These are phyloP conservation scores for Kentomonas sorsogonicus DNA, from an alignment of 208 protist species.

Conservation along the genomic window DNA sequence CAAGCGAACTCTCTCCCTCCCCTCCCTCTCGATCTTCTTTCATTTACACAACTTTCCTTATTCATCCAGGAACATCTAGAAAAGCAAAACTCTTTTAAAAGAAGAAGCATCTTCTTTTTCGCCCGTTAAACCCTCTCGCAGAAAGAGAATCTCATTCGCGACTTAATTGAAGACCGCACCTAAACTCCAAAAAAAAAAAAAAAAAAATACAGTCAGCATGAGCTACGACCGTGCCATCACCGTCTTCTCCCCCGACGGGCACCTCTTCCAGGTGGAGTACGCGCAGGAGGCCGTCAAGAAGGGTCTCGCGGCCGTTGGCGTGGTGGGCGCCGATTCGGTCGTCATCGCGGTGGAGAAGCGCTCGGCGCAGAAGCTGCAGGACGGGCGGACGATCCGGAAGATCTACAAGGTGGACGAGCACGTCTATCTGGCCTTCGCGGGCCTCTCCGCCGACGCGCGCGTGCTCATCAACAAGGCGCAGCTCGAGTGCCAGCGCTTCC, in stretches of 20 bases:
- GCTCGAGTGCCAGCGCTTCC: conserved; percentile 98
- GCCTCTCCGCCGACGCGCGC: conserved; percentile 98
- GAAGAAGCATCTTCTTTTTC: conserved; percentile 5
- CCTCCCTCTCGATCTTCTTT: conserved; percentile 15
- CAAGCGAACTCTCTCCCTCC: neutral
- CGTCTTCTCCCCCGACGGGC: conserved; percentile 99
- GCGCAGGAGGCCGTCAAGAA: conserved; percentile 99
- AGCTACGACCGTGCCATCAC: conserved; percentile 99
- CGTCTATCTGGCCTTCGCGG: conserved; percentile 97
- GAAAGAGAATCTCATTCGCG: too few relatives aligned
- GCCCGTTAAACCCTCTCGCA: too few relatives aligned
- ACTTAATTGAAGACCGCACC: too few relatives aligned
- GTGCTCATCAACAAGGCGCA: conserved; percentile 98
- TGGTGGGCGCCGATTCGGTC: conserved; percentile 83
- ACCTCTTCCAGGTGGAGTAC: conserved; percentile 99
- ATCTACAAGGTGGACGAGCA: conserved; percentile 98
- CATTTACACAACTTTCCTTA: conserved; percentile 12
- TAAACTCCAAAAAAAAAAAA: conserved; percentile 12
- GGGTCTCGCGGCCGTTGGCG: conserved; percentile 87
- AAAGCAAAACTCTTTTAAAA: neutral
- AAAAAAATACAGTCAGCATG: conserved; percentile 29
- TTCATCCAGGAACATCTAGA: neutral
- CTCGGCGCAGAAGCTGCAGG: conserved; percentile 97
- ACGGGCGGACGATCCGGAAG: conserved; percentile 98
- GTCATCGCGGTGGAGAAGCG: conserved; percentile 99